Evolutionary conservation across 2,329 filamentous ascomycete genomes (phyloP), one percentile per base, ranked within the genome.

Genomic region (Emmonsiellopsis sp.): DNA sequence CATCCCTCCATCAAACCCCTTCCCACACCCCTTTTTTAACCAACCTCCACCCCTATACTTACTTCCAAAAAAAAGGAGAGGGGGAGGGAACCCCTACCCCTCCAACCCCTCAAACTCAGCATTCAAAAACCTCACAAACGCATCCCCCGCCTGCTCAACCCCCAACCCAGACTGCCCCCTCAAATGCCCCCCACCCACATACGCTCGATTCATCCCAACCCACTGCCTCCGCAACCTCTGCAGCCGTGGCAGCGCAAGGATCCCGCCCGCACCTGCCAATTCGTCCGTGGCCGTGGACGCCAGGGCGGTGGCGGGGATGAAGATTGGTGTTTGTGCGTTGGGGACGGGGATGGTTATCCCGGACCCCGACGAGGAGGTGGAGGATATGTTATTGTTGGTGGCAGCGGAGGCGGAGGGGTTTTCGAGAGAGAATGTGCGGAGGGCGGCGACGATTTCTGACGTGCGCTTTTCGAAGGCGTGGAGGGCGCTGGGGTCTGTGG

Each of bases 61-160:
- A 40, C 37, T 40, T 8, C n/a, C 43, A 1, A 30, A 16, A 15
- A 45, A 41, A 13, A 44, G 20, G 7, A 0, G 35, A 34, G 13
- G 15, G 2, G 20, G 10, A 46, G 31, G 2, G 8, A 37, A 30
- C 20, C 11, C 15, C 31, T 43, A 45, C n/a, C 13, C 50, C 20
- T 52, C 53, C 38, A 55, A 60, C 15, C 65, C 69, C 40, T 65
- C 68, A 60, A 74, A 72, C 51, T 72, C 71, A 30, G 65, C 67
- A 61, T 74, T 74, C 56, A 76, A 59, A 61, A 74, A 76, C 52
- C 69, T 62, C 52, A 75, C 70, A 68, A 76, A 76, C 6, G 72
- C 72, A 63, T 72, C 70, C 1, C 65, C 65, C 11, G 74, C 63
- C 55, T 72, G 66, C 16, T 68, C 68, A 46, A 59, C 50, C 11